These are phyloP conservation scores for Prinsepia uniflora DNA, from an alignment of 306 rosid genomes.

Conservation along the genomic window DNA sequence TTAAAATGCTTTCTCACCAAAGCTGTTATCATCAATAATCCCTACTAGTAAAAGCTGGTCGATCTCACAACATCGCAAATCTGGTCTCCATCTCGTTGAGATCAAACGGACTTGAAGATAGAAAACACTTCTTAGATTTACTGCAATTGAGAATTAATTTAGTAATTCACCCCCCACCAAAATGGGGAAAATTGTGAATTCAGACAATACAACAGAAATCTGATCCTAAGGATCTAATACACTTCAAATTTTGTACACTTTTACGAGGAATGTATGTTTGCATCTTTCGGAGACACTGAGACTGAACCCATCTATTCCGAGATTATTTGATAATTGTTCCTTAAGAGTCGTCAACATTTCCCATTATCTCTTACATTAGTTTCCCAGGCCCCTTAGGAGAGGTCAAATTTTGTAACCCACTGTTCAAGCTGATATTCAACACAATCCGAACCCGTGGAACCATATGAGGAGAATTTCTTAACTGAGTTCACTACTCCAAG, in stretches of 20 bases:
- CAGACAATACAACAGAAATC: not conserved
- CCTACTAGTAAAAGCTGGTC: no score
- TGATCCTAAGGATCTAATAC: not conserved
- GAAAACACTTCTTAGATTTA: no score
- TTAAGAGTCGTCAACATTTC: not conserved
- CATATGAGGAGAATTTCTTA: constrained; percentile 77
- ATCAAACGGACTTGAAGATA: no score
- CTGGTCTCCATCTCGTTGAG: no score
- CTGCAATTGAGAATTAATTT: no score
- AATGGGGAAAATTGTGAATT: not conserved
- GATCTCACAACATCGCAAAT: no score
- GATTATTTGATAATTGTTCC: not conserved
- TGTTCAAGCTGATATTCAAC: constrained; percentile 62
- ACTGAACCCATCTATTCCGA: not conserved
- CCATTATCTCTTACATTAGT: not conserved
- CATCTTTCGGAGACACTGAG: not conserved
- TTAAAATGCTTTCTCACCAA: no score
- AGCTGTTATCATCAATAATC: no score
- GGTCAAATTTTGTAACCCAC: constrained; percentile 63
- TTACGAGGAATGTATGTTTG: not conserved
- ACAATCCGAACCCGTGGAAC: constrained; percentile 85
- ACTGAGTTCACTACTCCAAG: constrained; percentile 84
- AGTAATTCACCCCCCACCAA: not conserved
- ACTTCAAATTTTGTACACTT: not conserved
- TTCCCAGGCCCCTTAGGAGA: constrained; percentile 14